Base-by-base conservation (phyloP, 2,329 filamentous ascomycete species). In the Apiospora pterosperma region DNA sequence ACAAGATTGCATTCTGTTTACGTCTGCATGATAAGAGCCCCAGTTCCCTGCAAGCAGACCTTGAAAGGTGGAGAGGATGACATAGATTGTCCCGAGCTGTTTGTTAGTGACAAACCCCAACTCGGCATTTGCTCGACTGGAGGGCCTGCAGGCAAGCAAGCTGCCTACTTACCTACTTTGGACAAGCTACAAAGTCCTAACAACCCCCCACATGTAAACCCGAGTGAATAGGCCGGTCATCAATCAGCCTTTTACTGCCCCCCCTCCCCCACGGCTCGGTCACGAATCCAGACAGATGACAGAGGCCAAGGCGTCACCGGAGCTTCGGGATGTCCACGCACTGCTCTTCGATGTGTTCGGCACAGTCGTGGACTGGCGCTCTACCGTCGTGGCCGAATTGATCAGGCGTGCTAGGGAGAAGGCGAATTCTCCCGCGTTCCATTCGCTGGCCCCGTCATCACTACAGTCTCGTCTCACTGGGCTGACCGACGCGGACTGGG, bases 281-380 rank as follows among this genome's bases (percentile, higher is more conserved):
- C 48, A 31, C 28, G 28, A 14, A 34, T 55, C 48, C 19, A 42
- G 41, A 8, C 10, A 55, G 23, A 65, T 66, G 25, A 64, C 69
- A n/a, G 68, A 69, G 21, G 58, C 66, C 10, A 65, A n/a, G 8
- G 7, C 23, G 23, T 7, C 25, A 19, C 16, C 44, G 8, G 14
- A n/a, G 8, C 23, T 73, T 16, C 65, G 63, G 25, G 59, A 67
- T 31, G 70, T 86, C 67, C 87, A 87, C 69, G 90, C 85, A 8
- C 80, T 93, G 38, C 82, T 89, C 63, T 93, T 92, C 72, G 91
- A 93, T 77, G 85, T 93, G 70, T 93, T 94, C 76, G 91, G 91
- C 69, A 96, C 92, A 1, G 87, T 90, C 67, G 92, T 96, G 58
- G 85, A 95, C 80, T 95, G 92, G 91, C 89, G 91, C 64, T 81